phyloP scores from a whole-genome alignment of 176 grass and related monocot genomes.

The bread wheat (Triticum aestivum) region IWGSC_CS_RefSeq_v2.1 NC_057814.1:167661549-167662048 shows the following conservation, averaged over 20 bases:
- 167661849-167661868: neutral
- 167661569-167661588: neutral
- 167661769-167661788: slow-evolving; percentile 64
- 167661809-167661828: slow-evolving; percentile 26
- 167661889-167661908: neutral
- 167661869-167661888: neutral
- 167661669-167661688: slow-evolving; percentile 3
- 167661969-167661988: neutral
- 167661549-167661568: neutral
- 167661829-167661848: neutral
- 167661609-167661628: neutral
- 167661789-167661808: slow-evolving; percentile 56
- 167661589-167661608: neutral
- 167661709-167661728: slow-evolving; percentile 79
- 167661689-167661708: neutral
- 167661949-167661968: neutral
- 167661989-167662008: neutral
- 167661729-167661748: slow-evolving; percentile 80
- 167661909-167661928: neutral
- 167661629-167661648: neutral
- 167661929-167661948: neutral
- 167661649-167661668: neutral
- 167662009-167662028: neutral
- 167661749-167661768: slow-evolving; percentile 81
- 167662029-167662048: neutral